Evolutionary conservation across 371 early-diverging fungal genomes (phyloP), one percentile per base, ranked within the genome.

Genomic region (Mucor racemosus): DNA sequence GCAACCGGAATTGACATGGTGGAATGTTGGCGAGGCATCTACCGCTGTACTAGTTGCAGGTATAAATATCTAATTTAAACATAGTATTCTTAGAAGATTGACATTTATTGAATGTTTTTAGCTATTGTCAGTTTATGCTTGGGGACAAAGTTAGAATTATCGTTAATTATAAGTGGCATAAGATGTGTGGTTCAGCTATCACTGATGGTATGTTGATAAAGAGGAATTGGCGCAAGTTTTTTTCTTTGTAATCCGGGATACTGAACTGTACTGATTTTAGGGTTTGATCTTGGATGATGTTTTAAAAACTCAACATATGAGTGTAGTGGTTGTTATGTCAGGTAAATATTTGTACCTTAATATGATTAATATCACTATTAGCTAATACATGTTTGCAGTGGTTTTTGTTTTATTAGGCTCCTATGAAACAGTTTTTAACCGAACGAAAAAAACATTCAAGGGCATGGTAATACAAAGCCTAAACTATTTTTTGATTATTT

Each of bases 171-270:
- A 34, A 73, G 80, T 5, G 74, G 76, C 10, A 56, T 80, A 44
- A 68, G 83, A 63, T 82, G 83, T 67, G 78, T 82, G 7, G 60
- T 78, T 21, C 83, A 82, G 60, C 60, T 82, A 11, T 74, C 80
- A 13, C 48, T 82, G 41, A 82, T 80, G 79, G 83, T 82, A 75
- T 38, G 38, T 11, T 11, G 38, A 38, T 38, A 7, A 11, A 38
- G 38, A 38, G 38, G 9, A 38, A 38, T 38, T 38, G 38, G 3
- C 26, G 26, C 26, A 26, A 40, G 21, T 36, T 9, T 60, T 38
- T 34, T 17, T 34, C 54, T 34, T 33, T 14, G 15, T 26, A 14
- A 13, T 13, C 10, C 7, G 17, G 31, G 17, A 26, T 26, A 11
- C 14, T 11, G 7, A n/a, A 31, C 33, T 53, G 54, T 4, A 7